Evolutionary conservation across 2,329 filamentous ascomycete genomes (phyloP), one percentile per base, ranked within the genome.

Genomic region (Venturia pyrina): DNA sequence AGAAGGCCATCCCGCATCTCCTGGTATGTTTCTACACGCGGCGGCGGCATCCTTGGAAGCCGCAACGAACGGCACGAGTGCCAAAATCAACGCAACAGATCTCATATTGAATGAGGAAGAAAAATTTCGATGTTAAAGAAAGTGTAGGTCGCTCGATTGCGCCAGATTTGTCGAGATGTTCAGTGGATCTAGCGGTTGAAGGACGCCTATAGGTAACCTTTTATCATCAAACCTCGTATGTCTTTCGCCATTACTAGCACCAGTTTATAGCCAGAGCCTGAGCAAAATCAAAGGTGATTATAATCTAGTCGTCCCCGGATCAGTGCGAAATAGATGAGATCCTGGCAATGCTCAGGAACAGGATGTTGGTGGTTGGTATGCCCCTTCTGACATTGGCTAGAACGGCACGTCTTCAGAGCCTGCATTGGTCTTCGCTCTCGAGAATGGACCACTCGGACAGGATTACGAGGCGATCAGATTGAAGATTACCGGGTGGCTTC

Each of bases 11-110:
- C 19, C 34, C 13, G 53, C 1, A 50, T 66, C 64, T 13, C 28
- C 41, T 19, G 57, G 34, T 15, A 63, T 44, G 34, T 34, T 40
- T n/a, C 50, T 64, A 60, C 64, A 66, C 32, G 57, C 17, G 41
- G 48, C 17, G 11, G 63, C 63, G 15, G 63, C 48, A 19, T 44
- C 50, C 1, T 24, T 21, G 50, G 63, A 11, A 28, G 50, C 17
- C 5, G 50, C 48, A 24, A 60, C 21, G 48, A 65, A 24, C 10
- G 63, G 46, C 37, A 65, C 15, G 3, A 43, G 50, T 43, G 41
- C 59, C 41, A 28, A 15, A 17, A 43, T 1, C n/a, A 63, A 37
- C 32, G 62, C 15, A 32, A 46, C 11, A n/a, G 40, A 28, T 24
- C 40, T 46, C 62, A 63, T 63, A 15, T 34, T 10, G 10, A 13